Evolutionary conservation across 1,284 basidiomycete species (phyloP), one percentile per base, ranked within the genome.

Genomic region (Heliocybe sulcata): DNA sequence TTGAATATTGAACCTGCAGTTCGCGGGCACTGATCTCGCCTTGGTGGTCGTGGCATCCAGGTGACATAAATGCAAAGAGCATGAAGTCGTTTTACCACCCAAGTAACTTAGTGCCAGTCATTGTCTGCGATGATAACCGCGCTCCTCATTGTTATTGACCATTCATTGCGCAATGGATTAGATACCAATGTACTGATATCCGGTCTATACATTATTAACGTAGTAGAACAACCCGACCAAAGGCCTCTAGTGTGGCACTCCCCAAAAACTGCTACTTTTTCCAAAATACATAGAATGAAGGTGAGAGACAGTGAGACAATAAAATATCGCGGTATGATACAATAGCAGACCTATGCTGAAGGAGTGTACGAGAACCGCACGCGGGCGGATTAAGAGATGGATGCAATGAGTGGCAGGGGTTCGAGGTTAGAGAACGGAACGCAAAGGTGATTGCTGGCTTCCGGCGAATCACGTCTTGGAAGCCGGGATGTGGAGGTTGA

Each of bases 401-500:
- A 49, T 25, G 51, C 51, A 42, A 50, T 20, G 45, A 25, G 49
- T 51, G 45, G 47, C 49, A 16, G 38, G 38, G 4, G 38, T 6
- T 42, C 38, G 38, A 20, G 38, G 38, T 35, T 35, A 45, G 33
- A 52, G 9, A 29, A 50, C n/a, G 42, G 2, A 54, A 58, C 55
- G 55, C 54, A n/a, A 49, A 12, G 51, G 9, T n/a, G n/a, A 35
- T 38, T n/a, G n/a, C n/a, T n/a, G n/a, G n/a, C n/a, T n/a, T n/a
- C n/a, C n/a, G n/a, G n/a, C n/a, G 27, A 38, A 57, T 63, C 61
- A 69, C 31, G 63, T 60, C 68, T 80, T 79, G 56, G 79, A 77
- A 54, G 75, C 69, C 54, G 82, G 82, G 55, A 84, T 83, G 60
- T 85, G 77, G 59, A 83, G 72, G 63, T 84, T 85, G 63, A 84